A percentile compares a stretch with the other conserved stretches of the same genome.
phyloP scores from a whole-genome alignment of 2,329 filamentous ascomycete species.

The Alternaria brassicicola region DNA sequence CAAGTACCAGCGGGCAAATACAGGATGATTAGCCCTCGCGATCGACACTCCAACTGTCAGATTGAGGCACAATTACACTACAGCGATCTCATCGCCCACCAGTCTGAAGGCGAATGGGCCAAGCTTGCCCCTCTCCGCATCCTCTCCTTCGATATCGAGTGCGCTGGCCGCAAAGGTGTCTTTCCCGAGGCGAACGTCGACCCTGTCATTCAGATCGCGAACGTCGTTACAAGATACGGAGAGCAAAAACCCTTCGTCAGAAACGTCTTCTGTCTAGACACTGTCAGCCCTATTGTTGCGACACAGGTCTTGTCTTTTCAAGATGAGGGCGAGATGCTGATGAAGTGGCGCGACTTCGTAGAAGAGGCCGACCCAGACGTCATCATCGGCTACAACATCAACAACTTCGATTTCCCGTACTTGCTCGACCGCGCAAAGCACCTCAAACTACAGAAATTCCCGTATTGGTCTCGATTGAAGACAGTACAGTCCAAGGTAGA shows the following conservation, averaged over 20 bases:
- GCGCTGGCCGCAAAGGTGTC: constrained; percentile 94
- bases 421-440: constrained; percentile 86
- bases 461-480: constrained; percentile 84
- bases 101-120: constrained; percentile 90
- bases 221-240: constrained; percentile 91
- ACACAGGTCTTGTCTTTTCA: constrained; percentile 88
- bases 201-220: constrained; percentile 97
- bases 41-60: constrained; percentile 89
- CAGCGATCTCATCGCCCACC: constrained; percentile 81
- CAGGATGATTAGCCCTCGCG: constrained; percentile 67
- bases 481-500: constrained; percentile 73
- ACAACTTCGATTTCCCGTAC: constrained; percentile 98
- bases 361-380: constrained; percentile 92
- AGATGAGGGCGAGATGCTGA: constrained; percentile 86
- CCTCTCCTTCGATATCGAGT: constrained; percentile 98
- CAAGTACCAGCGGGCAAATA: constrained; percentile 79
- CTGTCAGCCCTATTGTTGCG: constrained; percentile 90
- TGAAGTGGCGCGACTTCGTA: constrained; percentile 88
- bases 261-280: constrained; percentile 95
- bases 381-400: constrained; percentile 98
- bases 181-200: constrained; percentile 93
- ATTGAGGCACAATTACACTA: constrained; percentile 91
- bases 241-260: constrained; percentile 94
- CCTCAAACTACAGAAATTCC: constrained; percentile 79
- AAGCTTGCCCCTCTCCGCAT: constrained; percentile 96